Evolutionary conservation across 495 filamentous ascomycete species (phyloP).

Genomic region (Lasiosphaeria miniovina): DNA sequence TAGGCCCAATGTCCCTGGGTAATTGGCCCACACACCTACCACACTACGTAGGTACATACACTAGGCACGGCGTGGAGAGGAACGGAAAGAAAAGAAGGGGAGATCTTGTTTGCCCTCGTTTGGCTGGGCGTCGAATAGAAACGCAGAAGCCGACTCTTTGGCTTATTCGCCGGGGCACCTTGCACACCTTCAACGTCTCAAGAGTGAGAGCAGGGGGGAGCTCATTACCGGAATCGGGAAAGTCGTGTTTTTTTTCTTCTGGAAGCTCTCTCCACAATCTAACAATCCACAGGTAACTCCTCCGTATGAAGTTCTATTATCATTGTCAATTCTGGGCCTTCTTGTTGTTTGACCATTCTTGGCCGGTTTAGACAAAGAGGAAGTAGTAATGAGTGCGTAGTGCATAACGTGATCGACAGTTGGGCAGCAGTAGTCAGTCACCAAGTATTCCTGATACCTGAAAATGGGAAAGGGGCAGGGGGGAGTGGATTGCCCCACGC

Average conservation of each 20-base stretch:
- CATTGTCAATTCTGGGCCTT: too few species aligned
- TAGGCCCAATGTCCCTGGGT: too few species aligned
- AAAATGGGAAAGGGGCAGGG: neutral
- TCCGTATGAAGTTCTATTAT: neutral
- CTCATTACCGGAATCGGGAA: conserved; percentile 21
- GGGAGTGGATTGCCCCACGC: conserved; percentile 6
- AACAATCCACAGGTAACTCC: neutral
- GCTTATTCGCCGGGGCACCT: conserved; percentile 15
- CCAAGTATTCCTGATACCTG: neutral
- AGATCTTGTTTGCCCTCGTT: neutral
- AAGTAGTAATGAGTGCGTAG: too few species aligned
- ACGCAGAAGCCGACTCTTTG: conserved; percentile 8
- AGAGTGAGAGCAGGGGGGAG: conserved; percentile 12
- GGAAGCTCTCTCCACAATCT: neutral
- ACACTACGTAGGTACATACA: too few species aligned
- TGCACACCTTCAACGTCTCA: neutral
- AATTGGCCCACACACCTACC: too few species aligned
- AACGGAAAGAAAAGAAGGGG: neutral
- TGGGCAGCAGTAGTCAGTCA: conserved; percentile 6
- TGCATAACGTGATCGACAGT: conserved; percentile 2
- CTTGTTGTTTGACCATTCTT: too few species aligned
- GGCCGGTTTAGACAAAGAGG: too few species aligned
- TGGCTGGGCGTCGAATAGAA: conserved; percentile 22
- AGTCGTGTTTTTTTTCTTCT: conserved; percentile 1
- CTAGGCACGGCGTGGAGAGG: neutral